Conservation (phyloP, 148 eudicot genomes). For the Fagopyrum esculentum region DNA sequence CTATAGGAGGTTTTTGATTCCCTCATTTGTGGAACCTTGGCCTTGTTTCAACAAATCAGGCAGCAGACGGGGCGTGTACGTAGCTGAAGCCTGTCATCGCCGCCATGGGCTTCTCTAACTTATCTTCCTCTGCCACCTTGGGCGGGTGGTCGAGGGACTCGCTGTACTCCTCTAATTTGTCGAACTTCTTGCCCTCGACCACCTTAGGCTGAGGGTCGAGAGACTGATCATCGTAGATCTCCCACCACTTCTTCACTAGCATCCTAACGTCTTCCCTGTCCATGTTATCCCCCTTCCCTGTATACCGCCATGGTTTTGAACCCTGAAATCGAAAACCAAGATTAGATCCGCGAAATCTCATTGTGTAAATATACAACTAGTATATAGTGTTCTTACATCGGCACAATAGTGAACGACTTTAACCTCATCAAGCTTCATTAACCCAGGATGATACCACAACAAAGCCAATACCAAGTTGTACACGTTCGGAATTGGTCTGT, state of each 20-base stretch:
- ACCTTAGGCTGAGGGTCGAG: constrained; percentile 35
- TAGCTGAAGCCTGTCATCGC: not conserved
- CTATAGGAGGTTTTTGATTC: too few relatives aligned
- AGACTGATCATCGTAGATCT: constrained; percentile 39
- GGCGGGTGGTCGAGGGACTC: not conserved
- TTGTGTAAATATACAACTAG: too few relatives aligned
- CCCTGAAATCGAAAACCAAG: constrained; percentile 23
- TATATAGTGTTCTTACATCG: constrained; percentile 24
- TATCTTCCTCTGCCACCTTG: too few relatives aligned
- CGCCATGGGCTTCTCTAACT: not conserved
- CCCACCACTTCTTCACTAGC: constrained; percentile 65
- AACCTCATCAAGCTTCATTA: constrained; percentile 35
- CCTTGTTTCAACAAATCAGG: not conserved
- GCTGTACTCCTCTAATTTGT: not conserved
- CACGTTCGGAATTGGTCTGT: constrained; percentile 50
- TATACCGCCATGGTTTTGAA: constrained; percentile 79
- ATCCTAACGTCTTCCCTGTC: constrained; percentile 50
- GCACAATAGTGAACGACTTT: constrained; percentile 89
- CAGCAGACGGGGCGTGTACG: constrained; percentile 4
- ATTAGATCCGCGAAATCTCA: too few relatives aligned
- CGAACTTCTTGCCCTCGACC: not conserved
- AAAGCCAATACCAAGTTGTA: constrained; percentile 72
- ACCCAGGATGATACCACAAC: constrained; percentile 89
- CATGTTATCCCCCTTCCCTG: constrained; percentile 61
- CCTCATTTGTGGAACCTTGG: too few relatives aligned